Conservation (phyloP, 2,329 filamentous ascomycete genomes). For the Alternaria panax region DNA sequence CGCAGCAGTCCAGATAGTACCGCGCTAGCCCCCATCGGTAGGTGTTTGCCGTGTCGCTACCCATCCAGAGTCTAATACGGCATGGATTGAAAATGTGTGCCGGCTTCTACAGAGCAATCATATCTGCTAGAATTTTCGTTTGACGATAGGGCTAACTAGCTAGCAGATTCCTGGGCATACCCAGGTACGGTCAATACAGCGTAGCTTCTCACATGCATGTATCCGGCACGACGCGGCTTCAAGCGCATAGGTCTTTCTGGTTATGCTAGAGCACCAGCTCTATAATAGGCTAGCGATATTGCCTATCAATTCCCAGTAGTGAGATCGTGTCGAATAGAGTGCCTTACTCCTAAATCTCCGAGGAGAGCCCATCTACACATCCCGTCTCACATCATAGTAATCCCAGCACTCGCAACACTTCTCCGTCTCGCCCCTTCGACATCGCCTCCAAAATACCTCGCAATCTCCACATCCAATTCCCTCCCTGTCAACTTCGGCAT, state of each 20-base stretch:
- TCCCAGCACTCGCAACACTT: neutral
- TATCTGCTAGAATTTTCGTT: neutral
- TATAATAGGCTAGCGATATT: neutral
- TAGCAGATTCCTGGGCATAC: neutral
- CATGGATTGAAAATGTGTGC: neutral
- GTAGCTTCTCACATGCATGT: neutral
- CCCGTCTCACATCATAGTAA: neutral
- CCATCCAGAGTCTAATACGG: neutral
- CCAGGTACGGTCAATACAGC: neutral
- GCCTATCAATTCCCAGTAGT: neutral
- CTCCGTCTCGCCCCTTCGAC: slow-evolving; percentile 17
- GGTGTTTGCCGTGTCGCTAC: slow-evolving; percentile 1
- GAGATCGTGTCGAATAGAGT: neutral
- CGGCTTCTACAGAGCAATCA: neutral
- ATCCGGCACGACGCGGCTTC: neutral
- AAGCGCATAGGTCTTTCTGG: neutral
- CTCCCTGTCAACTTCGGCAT: slow-evolving; percentile 16
- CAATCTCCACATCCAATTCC: slow-evolving; percentile 14
- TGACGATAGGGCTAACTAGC: neutral
- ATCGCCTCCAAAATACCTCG: slow-evolving; percentile 17
- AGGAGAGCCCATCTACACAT: neutral
- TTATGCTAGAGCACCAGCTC: neutral
- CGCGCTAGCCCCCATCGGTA: slow-evolving; percentile 7
- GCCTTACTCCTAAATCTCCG: neutral
- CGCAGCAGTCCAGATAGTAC: neutral